These are phyloP conservation scores for Coelastrella sp. DNA, from an alignment of 139 green algal species.

Conservation along the genomic window DNA sequence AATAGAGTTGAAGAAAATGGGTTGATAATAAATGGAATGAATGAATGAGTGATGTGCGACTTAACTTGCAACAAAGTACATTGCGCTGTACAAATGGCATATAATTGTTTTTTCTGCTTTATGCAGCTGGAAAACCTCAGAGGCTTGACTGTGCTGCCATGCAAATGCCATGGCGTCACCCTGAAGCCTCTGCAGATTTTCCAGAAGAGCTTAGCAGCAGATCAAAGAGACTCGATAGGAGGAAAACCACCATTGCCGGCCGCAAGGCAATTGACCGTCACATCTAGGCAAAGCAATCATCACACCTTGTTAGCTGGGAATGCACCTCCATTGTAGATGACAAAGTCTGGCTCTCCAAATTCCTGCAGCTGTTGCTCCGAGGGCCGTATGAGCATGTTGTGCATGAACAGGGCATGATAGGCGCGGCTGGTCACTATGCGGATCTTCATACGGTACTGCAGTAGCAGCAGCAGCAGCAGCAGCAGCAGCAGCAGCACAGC, in stretches of 20 bases:
- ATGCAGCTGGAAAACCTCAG: not conserved
- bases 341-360: slow-evolving; percentile 93
- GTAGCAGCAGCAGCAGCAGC: not conserved
- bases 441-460: slow-evolving; percentile 67
- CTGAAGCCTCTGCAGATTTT: too few species aligned
- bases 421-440: slow-evolving; percentile 86
- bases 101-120: too few species aligned
- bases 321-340: slow-evolving; percentile 91
- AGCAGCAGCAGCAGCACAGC: not conserved
- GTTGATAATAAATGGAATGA: too few species aligned
- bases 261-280: too few species aligned
- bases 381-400: slow-evolving; percentile 97
- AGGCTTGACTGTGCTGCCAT: too few species aligned
- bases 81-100: too few species aligned
- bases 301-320: slow-evolving; percentile 40
- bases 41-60: too few species aligned
- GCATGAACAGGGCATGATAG: slow-evolving; percentile 97
- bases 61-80: too few species aligned
- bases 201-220: too few species aligned
- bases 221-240: not conserved
- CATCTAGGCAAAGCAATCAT: not conserved
- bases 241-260: too few species aligned
- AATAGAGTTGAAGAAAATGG: too few species aligned
- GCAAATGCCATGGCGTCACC: too few species aligned
- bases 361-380: slow-evolving; percentile 75